A percentile compares a stretch with the other conserved stretches of the same genome.
phyloP scores from a whole-genome alignment of 2,329 filamentous ascomycete species.

The Colletotrichum truncatum region DNA sequence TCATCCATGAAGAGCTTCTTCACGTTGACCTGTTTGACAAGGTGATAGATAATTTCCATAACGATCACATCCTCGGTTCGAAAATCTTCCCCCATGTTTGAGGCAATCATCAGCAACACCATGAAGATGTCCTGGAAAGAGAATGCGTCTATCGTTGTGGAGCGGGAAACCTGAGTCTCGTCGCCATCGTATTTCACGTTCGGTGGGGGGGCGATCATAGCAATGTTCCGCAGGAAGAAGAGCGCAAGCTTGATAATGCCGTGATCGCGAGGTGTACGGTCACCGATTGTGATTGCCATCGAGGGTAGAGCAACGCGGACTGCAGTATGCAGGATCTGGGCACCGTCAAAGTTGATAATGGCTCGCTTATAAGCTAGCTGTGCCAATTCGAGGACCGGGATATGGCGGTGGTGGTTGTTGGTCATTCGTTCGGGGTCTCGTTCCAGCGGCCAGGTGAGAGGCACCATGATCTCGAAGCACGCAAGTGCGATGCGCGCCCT shows the following conservation, averaged over 20 bases:
- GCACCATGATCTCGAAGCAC: slow-evolving; percentile 89
- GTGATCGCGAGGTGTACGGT: slow-evolving; percentile 83
- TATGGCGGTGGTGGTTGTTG: slow-evolving; percentile 90
- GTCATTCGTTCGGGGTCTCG: slow-evolving; percentile 83
- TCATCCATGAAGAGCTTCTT: slow-evolving; percentile 88
- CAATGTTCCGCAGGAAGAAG: slow-evolving; percentile 89
- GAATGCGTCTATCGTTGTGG: slow-evolving; percentile 87
- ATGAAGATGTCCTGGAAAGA: slow-evolving; percentile 91
- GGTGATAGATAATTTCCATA: slow-evolving; percentile 90
- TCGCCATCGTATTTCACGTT: slow-evolving; percentile 84
- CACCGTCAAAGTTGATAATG: slow-evolving; percentile 83
- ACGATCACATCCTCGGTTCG: slow-evolving; percentile 87
- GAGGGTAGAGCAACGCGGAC: slow-evolving; percentile 85
- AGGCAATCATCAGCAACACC: slow-evolving; percentile 85
- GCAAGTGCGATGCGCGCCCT: slow-evolving; percentile 83
- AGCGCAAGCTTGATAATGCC: slow-evolving; percentile 91
- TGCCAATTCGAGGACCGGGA: slow-evolving; percentile 87
- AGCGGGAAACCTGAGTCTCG: slow-evolving; percentile 87
- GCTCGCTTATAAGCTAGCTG: slow-evolving; percentile 91
- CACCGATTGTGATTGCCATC: slow-evolving; percentile 80
- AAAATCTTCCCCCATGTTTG: slow-evolving; percentile 94
- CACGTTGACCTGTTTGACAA: slow-evolving; percentile 89
- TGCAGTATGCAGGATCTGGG: slow-evolving; percentile 80
- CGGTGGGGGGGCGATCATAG: slow-evolving; percentile 80
- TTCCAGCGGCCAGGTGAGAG: slow-evolving; percentile 93